phyloP scores from a whole-genome alignment of 2,329 filamentous ascomycete species.

The Fusarium fujikuroi region DNA sequence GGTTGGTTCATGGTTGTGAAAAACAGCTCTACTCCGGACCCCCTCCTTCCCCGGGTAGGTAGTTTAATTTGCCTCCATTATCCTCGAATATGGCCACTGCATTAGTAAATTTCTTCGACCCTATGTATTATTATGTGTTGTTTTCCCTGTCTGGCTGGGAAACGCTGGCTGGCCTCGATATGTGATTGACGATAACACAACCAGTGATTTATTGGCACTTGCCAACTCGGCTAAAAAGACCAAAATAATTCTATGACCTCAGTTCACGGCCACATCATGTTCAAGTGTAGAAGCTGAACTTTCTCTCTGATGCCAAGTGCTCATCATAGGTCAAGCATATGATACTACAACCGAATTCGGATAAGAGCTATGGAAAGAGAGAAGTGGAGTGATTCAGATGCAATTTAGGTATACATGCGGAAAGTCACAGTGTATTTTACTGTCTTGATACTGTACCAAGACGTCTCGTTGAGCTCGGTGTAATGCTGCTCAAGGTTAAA shows the following conservation, averaged over 20 bases:
- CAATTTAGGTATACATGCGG: background rate
- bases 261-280: background rate
- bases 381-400: background rate
- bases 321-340: background rate
- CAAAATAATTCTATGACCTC: background rate
- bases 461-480: background rate
- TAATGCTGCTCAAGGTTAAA: background rate
- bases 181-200: background rate
- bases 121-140: background rate
- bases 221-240: background rate
- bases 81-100: background rate
- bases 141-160: background rate
- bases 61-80: too few relatives aligned
- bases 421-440: background rate
- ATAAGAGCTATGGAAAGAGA: background rate
- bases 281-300: background rate
- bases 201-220: background rate
- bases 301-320: background rate
- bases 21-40: too few relatives aligned
- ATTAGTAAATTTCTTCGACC: background rate
- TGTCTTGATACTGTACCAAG: background rate
- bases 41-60: too few relatives aligned
- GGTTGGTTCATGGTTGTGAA: too few relatives aligned
- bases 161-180: background rate
- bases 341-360: background rate